Base-by-base conservation (phyloP, 352 stramenopile species). In the Globisporangium emineosum region DNA sequence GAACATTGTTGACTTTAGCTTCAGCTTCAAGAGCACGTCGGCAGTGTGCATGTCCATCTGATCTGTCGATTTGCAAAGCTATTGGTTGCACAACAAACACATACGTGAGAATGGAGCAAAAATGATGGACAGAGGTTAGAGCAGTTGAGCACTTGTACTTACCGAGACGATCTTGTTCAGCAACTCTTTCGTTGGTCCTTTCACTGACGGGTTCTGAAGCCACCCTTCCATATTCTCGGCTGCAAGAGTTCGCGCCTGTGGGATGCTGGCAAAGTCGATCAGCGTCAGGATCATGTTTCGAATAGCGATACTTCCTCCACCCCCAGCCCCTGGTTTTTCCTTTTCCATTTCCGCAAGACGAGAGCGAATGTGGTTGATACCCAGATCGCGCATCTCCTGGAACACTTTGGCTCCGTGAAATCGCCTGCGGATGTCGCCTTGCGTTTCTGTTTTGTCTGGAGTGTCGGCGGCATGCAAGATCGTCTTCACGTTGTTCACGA, bases 1-100 rank as follows among this genome's bases (percentile, higher is more conserved):
- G 35, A 96, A 94, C 82, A 93, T 93, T 8, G 85, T 92, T 7
- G 87, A 90, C 71, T 96, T 96, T 12, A 93, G 75, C 65, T 93
- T 93, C 57, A 96, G 69, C 58, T 93, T 96, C 1, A 96, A 67
- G 15, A 96, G 52, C 32, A 88, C 30, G 57, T 96, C 83, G 6
- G 92, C 85, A 0, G 81, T 89, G 5, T 78, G 57, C 27, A 91
- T 66, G 59, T 94, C 85, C 0, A 78, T 47, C 2, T 71, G 52
- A 29, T 87, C 79, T 17, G 82, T 81, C 1, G 85, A 83, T 21
- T 78, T 86, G 63, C 84, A 93, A 6, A 79, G 65, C 67, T 90
- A 8, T 10, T 32, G 49, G 29, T 12, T 53, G 35, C 12, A 42
- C 59, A 7, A 37, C 15, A 3, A 37, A 54, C 12, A n/a, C 2